phyloP scores from a whole-genome alignment of 345 rosid genomes.

The Salix brachista region DNA sequence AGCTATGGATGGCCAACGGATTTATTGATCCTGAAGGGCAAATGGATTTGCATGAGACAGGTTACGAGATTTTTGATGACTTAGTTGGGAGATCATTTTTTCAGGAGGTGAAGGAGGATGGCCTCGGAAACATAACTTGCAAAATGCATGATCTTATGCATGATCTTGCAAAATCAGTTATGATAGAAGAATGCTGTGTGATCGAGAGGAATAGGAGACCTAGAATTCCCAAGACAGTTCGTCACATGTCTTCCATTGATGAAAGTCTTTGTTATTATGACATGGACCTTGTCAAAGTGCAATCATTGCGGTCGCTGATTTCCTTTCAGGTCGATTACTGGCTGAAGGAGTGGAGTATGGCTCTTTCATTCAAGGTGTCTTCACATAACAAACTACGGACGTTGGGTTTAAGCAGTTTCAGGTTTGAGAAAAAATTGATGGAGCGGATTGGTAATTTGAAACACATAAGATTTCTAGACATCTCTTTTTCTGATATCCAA shows the following conservation, averaged over 20 bases:
- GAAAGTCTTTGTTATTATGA: not conserved
- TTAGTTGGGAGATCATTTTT: constrained; percentile 19
- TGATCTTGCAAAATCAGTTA: constrained; percentile 16
- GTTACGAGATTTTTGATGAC: constrained; percentile 13
- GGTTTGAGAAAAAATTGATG: not conserved
- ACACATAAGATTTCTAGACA: constrained; percentile 17
- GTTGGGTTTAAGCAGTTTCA: too few relatives aligned
- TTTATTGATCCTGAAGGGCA: not conserved
- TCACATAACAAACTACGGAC: too few relatives aligned
- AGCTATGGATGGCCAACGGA: constrained; percentile 29
- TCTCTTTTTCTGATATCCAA: not conserved
- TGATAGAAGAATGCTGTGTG: not conserved
- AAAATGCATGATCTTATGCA: constrained; percentile 28
- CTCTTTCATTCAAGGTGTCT: too few relatives aligned
- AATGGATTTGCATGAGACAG: constrained; percentile 6
- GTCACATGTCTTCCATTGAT: not conserved
- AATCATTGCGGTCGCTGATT: not conserved
- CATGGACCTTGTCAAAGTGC: not conserved
- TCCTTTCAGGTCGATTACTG: too few relatives aligned
- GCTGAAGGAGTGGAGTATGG: too few relatives aligned
- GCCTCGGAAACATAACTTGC: not conserved
- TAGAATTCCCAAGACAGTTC: not conserved
- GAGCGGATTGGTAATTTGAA: constrained; percentile 9
- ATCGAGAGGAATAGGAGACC: not conserved
- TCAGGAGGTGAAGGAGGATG: not conserved